Conservation (phyloP, 2,329 filamentous ascomycete species). For the Colletotrichum theobromicola region DNA sequence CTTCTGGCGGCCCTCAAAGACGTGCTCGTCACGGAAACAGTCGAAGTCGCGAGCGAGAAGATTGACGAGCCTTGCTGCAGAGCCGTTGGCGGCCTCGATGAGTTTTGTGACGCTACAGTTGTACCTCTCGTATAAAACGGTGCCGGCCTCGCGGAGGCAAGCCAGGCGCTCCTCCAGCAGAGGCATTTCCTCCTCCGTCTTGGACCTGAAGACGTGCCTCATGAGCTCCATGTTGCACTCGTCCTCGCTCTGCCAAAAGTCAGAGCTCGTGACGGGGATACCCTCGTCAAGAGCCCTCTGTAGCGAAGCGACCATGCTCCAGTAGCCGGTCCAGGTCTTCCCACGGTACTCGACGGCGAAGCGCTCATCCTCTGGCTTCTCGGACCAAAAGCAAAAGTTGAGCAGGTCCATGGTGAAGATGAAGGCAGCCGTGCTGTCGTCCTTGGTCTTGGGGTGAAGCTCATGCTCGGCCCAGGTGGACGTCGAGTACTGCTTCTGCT, state of each 20-base stretch:
- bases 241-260: slow-evolving; percentile 82
- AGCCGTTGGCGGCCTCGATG: slow-evolving; percentile 75
- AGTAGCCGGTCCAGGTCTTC: slow-evolving; percentile 90
- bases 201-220: slow-evolving; percentile 82
- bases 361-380: slow-evolving; percentile 68
- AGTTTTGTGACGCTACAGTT: slow-evolving; percentile 75
- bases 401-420: slow-evolving; percentile 97
- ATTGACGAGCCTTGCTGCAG: slow-evolving; percentile 86
- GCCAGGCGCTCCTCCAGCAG: slow-evolving; percentile 77
- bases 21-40: slow-evolving; percentile 84
- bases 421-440: slow-evolving; percentile 83
- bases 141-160: slow-evolving; percentile 83
- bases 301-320: slow-evolving; percentile 87
- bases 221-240: slow-evolving; percentile 78
- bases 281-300: slow-evolving; percentile 90
- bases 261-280: slow-evolving; percentile 86
- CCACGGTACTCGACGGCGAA: slow-evolving; percentile 85
- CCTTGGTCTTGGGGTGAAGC: slow-evolving; percentile 83
- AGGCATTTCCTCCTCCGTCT: slow-evolving; percentile 86
- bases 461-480: slow-evolving; percentile 88
- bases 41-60: slow-evolving; percentile 80
- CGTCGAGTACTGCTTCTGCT: slow-evolving; percentile 81
- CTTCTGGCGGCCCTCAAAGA: slow-evolving; percentile 72
- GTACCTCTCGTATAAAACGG: slow-evolving; percentile 79
- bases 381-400: slow-evolving; percentile 98